Evolutionary conservation across 257 asterid genomes (phyloP).

Genomic region (Ehretia macrophylla): DNA sequence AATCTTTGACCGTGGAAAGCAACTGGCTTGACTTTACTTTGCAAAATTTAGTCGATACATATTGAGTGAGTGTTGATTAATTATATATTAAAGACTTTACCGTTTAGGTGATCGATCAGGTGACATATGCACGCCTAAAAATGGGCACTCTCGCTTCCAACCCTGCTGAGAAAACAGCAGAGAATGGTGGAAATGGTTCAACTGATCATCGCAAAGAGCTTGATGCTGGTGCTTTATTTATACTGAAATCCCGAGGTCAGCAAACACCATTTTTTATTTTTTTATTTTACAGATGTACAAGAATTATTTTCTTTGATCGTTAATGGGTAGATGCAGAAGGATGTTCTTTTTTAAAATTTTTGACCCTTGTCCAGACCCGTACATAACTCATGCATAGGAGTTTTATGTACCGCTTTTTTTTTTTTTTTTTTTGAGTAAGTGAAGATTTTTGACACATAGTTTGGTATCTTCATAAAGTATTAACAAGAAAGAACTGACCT

Average conservation of each 20-base stretch:
- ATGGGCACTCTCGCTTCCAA: conserved; percentile 28
- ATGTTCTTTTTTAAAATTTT: no score
- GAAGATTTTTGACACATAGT: no score
- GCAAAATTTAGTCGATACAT: background rate
- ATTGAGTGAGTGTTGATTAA: background rate
- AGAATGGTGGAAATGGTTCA: conserved; percentile 11
- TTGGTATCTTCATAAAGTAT: no score
- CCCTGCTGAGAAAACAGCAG: conserved; percentile 17
- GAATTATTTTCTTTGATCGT: no score
- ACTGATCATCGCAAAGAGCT: conserved; percentile 19
- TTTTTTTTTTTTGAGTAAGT: no score
- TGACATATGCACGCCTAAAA: background rate
- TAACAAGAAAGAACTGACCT: no score
- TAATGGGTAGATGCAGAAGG: no score
- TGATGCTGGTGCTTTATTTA: conserved; percentile 60
- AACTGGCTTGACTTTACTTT: background rate
- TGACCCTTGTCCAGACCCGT: no score
- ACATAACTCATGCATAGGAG: no score
- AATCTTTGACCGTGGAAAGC: background rate
- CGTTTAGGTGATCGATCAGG: no score
- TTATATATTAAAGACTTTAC: no score
- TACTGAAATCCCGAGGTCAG: conserved; percentile 59
- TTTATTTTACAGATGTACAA: background rate
- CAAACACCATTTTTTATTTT: background rate
- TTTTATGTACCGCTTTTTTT: no score